Evolutionary conservation across 2,329 filamentous ascomycete genomes (phyloP).

Genomic region (Ophiocordyceps camponoti-floridani): DNA sequence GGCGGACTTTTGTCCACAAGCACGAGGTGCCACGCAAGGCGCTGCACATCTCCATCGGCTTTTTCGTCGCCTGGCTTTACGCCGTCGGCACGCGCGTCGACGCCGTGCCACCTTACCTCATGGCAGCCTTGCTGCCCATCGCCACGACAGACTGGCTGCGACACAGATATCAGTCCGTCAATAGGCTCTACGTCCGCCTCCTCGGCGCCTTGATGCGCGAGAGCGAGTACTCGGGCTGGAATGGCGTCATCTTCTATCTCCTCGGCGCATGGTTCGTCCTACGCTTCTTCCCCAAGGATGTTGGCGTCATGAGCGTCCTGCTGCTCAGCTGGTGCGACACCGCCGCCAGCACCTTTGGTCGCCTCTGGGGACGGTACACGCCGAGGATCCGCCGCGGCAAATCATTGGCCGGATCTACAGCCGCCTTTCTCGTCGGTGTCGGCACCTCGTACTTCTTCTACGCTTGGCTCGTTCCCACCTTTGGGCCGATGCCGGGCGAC

Average conservation of each 20-base stretch:
- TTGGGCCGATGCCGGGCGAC: slow-evolving; percentile 50
- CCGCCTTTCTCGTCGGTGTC: slow-evolving; percentile 71
- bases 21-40: slow-evolving; percentile 92
- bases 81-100: slow-evolving; percentile 56
- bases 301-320: slow-evolving; percentile 75
- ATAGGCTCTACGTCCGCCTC: slow-evolving; percentile 67
- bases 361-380: slow-evolving; percentile 78
- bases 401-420: slow-evolving; percentile 74
- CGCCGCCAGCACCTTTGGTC: slow-evolving; percentile 83
- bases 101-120: slow-evolving; percentile 68
- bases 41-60: slow-evolving; percentile 91
- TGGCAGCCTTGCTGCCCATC: slow-evolving; percentile 69
- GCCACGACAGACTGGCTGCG: slow-evolving; percentile 65
- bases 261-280: slow-evolving; percentile 78
- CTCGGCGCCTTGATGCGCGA: slow-evolving; percentile 92
- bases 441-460: slow-evolving; percentile 73
- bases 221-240: slow-evolving; percentile 84
- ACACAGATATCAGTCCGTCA: slow-evolving; percentile 65
- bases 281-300: slow-evolving; percentile 79
- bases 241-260: slow-evolving; percentile 93
- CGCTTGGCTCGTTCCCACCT: slow-evolving; percentile 60
- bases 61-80: slow-evolving; percentile 80
- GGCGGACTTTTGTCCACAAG: slow-evolving; percentile 81
- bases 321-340: slow-evolving; percentile 97
- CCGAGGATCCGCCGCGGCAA: slow-evolving; percentile 73